These are phyloP conservation scores for Pseudocercospora vitis DNA, from an alignment of 2,329 filamentous ascomycete genomes.

Conservation along the genomic window DNA sequence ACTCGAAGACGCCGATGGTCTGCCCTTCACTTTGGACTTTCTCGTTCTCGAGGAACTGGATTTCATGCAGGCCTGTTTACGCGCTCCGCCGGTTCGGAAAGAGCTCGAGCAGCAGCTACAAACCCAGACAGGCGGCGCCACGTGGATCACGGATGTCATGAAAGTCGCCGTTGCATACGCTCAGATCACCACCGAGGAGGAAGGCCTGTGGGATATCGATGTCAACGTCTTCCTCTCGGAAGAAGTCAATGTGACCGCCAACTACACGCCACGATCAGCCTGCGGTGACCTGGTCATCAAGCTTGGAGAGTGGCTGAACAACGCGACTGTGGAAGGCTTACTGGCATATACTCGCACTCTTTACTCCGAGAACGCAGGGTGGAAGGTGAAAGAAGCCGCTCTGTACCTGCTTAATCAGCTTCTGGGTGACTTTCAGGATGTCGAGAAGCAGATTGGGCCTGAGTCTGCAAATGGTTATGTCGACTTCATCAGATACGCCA, in stretches of 20 bases:
- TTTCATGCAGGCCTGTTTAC: constrained; percentile 86
- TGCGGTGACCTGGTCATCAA: constrained; percentile 92
- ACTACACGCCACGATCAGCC: constrained; percentile 91
- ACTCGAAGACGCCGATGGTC: constrained; percentile 81
- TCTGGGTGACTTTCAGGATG: constrained; percentile 78
- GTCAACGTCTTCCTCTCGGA: constrained; percentile 93
- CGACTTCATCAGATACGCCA: constrained; percentile 75
- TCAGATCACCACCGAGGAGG: constrained; percentile 87
- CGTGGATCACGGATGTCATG: constrained; percentile 87
- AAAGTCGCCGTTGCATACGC: constrained; percentile 81
- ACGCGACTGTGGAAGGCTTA: constrained; percentile 73
- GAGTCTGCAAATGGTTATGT: constrained; percentile 73
- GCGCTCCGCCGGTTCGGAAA: constrained; percentile 81
- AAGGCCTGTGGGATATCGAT: constrained; percentile 94
- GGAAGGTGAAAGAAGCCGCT: constrained; percentile 74
- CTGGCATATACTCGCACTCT: constrained; percentile 73
- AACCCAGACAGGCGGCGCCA: constrained; percentile 59
- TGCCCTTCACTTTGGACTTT: constrained; percentile 95
- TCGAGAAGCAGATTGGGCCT: constrained; percentile 67
- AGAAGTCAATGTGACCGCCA: constrained; percentile 89
- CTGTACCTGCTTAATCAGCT: constrained; percentile 84
- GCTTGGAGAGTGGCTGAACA: constrained; percentile 82
- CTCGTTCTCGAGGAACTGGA: constrained; percentile 92
- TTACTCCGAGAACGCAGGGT: constrained; percentile 59
- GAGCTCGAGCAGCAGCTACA: constrained; percentile 81